Evolutionary conservation across 768 basidiomycete genomes (phyloP).

Genomic region (Strobilomyces confusus): DNA sequence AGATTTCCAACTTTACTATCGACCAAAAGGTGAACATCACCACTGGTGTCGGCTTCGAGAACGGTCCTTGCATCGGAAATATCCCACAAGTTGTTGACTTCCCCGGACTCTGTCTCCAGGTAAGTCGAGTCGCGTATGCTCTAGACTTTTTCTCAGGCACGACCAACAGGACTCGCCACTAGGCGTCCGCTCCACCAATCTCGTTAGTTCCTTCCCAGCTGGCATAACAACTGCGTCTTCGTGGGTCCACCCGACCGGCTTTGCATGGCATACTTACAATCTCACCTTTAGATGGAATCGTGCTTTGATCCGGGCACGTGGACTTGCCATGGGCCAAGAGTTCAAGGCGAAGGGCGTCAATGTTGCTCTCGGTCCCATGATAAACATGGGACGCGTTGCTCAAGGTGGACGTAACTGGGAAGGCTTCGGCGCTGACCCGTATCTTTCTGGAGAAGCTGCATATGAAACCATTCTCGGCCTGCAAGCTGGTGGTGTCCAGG

Average conservation of each 20-base stretch:
- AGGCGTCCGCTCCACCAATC: conserved; percentile 74
- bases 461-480: conserved; percentile 81
- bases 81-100: conserved; percentile 50
- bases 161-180: conserved; percentile 65
- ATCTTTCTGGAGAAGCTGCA: conserved; percentile 69
- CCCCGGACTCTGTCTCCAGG: conserved; percentile 72
- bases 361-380: conserved; percentile 76
- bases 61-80: conserved; percentile 70
- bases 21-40: conserved; percentile 62
- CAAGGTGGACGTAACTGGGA: conserved; percentile 91
- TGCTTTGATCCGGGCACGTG: conserved; percentile 70
- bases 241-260: conserved; percentile 35
- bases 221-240: conserved; percentile 80
- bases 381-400: conserved; percentile 80
- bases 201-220: conserved; percentile 77
- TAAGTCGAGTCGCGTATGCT: conserved; percentile 18
- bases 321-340: conserved; percentile 76
- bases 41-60: conserved; percentile 52
- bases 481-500: conserved; percentile 79
- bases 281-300: conserved; percentile 61
- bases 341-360: conserved; percentile 82
- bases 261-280: not conserved
- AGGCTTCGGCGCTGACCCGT: conserved; percentile 92
- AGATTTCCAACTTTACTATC: conserved; percentile 49
- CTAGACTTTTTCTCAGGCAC: not conserved